Evolutionary conservation across 495 filamentous ascomycete genomes (phyloP), one percentile per base, ranked within the genome.

Genomic region (Penicillium macrosclerotiorum): DNA sequence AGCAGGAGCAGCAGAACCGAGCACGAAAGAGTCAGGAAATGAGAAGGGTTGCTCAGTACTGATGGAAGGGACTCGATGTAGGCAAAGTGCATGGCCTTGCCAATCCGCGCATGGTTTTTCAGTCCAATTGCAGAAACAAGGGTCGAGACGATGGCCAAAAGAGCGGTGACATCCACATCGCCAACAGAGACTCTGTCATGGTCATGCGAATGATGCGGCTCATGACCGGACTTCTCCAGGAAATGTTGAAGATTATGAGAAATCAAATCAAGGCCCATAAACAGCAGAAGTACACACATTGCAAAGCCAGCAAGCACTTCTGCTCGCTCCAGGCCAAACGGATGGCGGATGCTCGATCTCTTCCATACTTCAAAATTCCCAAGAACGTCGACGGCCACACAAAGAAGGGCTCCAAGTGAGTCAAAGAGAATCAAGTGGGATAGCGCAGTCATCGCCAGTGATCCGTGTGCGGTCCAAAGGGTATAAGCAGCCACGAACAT

Each of bases 321-420:
- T 33, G 88, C 86, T 31, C 93, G 81, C 62, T 95, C 89, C 7
- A 96, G 75, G 13, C 86, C 93, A 61, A 98, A 98, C 4, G 93
- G 94, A 67, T 97, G 91, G 3, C 88, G 83, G 47, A 98, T 88
- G 49, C 82, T 91, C 40, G 88, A 91, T 30, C 93, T 80, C 46
- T 89, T 91, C 94, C 94, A 97, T 3, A 96, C 92, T 60, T 96
- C 92, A 54, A 98, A 98, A 65, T 97, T 97, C 23, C 85, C 80
- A 23, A 95, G 76, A 0, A 97, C 88, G 59, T 97, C 93, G 33
- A 97, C 93, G 2, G 77, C 83, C 1, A 96, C 90, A 58, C 92
- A 97, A n/a, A 98, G 82, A 35, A 88, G 81, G 12, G 93, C 93
- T 11, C 89, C 89, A 2, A 95, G 76, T 8, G 92, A 91, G 65